Evolutionary conservation across 441 rosid genomes (phyloP).

Genomic region (Dalechampia spathulata): DNA sequence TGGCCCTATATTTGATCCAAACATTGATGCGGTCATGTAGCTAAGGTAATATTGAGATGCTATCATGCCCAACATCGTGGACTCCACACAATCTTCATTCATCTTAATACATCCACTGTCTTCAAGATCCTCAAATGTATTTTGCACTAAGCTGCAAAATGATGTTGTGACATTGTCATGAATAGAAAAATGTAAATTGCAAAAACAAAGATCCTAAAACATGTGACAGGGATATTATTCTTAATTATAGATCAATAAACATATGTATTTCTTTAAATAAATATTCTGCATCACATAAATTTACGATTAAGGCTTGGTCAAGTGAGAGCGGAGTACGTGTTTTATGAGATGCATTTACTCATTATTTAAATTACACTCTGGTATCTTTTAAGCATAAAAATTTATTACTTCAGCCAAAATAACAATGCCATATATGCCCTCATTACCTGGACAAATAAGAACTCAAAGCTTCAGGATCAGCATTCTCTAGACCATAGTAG

Average conservation of each 20-base stretch:
- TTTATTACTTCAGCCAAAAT: neutral
- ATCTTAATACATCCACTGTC: conserved; percentile 95
- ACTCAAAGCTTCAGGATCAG: conserved; percentile 58
- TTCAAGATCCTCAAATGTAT: conserved; percentile 97
- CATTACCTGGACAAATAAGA: conserved; percentile 83
- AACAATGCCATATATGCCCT: neutral
- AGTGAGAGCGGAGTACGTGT: no score
- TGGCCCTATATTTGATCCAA: conserved; percentile 93
- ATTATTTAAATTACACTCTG: no score
- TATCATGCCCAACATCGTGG: conserved; percentile 85
- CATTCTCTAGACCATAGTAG: conserved; percentile 83
- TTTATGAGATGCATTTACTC: no score
- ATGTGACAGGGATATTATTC: neutral
- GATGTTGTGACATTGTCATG: conserved; percentile 1
- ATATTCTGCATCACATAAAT: no score
- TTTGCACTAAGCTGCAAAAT: conserved; percentile 72
- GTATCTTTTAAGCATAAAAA: neutral
- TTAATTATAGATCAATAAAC: neutral
- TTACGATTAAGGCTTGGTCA: no score
- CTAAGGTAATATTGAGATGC: conserved; percentile 98
- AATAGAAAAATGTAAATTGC: conserved; percentile 3
- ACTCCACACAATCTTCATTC: conserved; percentile 69
- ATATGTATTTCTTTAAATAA: neutral
- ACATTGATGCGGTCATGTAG: conserved; percentile 95
- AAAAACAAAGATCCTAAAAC: neutral